phyloP scores from a whole-genome alignment of 805 yeast species.

The Candida berthetii region DNA sequence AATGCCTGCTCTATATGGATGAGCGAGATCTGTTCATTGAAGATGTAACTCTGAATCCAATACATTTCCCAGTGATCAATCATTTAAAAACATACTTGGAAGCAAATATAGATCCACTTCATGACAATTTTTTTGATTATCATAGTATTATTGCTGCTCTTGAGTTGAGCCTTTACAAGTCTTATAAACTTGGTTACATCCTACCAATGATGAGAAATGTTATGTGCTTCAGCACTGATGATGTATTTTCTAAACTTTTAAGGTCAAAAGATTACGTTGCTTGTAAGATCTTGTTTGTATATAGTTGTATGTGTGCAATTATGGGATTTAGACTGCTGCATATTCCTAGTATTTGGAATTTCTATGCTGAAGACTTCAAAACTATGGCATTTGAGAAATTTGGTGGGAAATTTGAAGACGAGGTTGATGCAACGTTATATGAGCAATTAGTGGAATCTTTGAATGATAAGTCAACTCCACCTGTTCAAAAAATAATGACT shows the following conservation, averaged over 20 bases:
- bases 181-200: no score
- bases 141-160: no score
- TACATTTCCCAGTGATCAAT: background rate
- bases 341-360: background rate
- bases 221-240: background rate
- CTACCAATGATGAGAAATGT: background rate
- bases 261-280: background rate
- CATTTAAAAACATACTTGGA: background rate
- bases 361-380: background rate
- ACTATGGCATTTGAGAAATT: background rate
- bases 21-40: background rate
- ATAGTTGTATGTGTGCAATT: background rate
- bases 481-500: no score
- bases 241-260: background rate
- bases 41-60: background rate
- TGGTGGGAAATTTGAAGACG: conserved; percentile 1
- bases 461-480: no score
- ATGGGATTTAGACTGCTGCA: background rate
- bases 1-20: background rate
- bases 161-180: no score
- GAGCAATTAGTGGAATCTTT: background rate
- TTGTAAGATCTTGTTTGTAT: background rate
- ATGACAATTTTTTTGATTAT: no score
- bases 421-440: conserved; percentile 1
- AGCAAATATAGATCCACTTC: background rate